These are phyloP conservation scores for Coniosporium apollinis DNA, from an alignment of 495 filamentous ascomycete genomes.

Conservation along the genomic window DNA sequence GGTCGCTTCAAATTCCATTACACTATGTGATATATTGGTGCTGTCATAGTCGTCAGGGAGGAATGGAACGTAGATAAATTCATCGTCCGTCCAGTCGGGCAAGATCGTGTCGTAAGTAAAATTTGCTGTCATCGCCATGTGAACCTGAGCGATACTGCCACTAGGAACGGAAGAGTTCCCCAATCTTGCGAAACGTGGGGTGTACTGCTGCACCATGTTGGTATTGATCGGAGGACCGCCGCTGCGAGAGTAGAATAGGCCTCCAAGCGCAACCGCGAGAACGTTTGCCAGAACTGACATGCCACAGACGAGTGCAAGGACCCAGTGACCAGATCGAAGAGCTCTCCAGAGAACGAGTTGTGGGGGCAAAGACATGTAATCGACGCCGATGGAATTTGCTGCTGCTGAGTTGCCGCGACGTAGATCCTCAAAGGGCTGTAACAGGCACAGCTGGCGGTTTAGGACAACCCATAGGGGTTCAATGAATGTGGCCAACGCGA, in stretches of 20 bases:
- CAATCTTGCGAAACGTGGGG: too few relatives aligned
- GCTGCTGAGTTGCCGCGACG: slow-evolving; percentile 14
- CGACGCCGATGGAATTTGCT: slow-evolving; percentile 18
- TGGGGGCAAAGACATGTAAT: slow-evolving; percentile 29
- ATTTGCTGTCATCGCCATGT: slow-evolving; percentile 21
- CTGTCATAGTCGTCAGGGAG: neutral
- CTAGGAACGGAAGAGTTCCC: too few relatives aligned
- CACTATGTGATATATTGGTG: neutral
- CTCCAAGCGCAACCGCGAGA: slow-evolving; percentile 21
- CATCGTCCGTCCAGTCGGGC: slow-evolving; percentile 21
- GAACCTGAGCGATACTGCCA: too few relatives aligned
- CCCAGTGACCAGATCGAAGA: slow-evolving; percentile 20
- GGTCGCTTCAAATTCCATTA: too few relatives aligned
- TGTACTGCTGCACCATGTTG: too few relatives aligned
- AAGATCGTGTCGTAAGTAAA: slow-evolving; percentile 14
- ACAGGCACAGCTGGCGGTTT: slow-evolving; percentile 25
- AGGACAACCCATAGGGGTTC: slow-evolving; percentile 32
- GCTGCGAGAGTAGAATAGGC: slow-evolving; percentile 25
- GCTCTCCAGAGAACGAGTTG: slow-evolving; percentile 25
- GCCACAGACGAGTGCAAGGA: slow-evolving; percentile 21
- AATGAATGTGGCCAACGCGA: slow-evolving; percentile 24
- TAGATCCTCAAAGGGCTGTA: slow-evolving; percentile 30
- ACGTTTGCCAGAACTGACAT: slow-evolving; percentile 26
- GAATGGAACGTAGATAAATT: slow-evolving; percentile 24
- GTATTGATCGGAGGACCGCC: too few relatives aligned